Evolutionary conservation across 805 yeast species (phyloP), one percentile per base, ranked within the genome.

Genomic region (Isabelozyma rhagii): DNA sequence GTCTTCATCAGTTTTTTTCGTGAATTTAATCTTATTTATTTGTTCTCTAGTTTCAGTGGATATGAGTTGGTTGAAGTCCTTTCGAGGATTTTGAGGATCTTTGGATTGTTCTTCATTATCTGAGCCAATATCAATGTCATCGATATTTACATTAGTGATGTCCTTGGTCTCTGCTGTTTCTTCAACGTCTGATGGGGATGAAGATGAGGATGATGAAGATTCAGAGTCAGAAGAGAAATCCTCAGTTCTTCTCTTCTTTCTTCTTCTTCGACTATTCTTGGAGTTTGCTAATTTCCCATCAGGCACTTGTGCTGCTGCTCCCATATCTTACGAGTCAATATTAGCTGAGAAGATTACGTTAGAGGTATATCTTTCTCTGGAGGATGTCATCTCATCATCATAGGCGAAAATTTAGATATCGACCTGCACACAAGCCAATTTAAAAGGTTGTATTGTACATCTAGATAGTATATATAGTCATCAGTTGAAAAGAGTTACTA

Each of bases 231-330:
- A 78, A 0, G 87, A 84, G 29, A 83, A 81, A 55, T 84, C 90
- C 46, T 85, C 89, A 0, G 93, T 86, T 83, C 92, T 85, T 81
- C 91, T 83, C 81, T 85, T 86, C 79, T 85, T 85, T 61, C 85
- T 75, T 54, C 88, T 79, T 58, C 88, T 75, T 54, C 80, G 74
- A 45, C 63, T 69, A 29, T 58, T 57, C 47, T 43, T 47, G 9
- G 43, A 11, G 10, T 41, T 41, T 18, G 1, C 18, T 13, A 41
- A 10, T 5, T 41, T 41, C 43, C 17, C 43, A 18, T 41, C 17
- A 17, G 43, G 28, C 10, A 41, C 28, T 17, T 41, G 43, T 6
- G 41, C 41, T 14, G 41, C 41, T 15, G 43, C 43, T 21, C 41
- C 41, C 41, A 39, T 39, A 14, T 31, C n/a, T 31, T 31, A 31